phyloP scores from a whole-genome alignment of 2,329 filamentous ascomycete genomes.

The Aspergillus sp. region DNA sequence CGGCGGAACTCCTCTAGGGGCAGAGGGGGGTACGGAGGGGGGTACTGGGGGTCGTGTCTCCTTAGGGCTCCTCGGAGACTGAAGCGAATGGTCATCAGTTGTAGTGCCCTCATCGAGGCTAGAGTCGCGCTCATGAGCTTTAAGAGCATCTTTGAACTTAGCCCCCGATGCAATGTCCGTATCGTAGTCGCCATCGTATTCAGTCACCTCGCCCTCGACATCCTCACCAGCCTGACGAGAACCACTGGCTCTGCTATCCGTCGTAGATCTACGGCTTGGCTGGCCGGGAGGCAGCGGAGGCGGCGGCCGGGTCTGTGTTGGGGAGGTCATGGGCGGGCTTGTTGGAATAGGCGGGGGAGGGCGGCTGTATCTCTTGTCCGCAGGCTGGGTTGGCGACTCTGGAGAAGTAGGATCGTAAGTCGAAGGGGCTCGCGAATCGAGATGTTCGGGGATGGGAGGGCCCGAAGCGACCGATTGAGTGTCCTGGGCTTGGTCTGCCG shows the following conservation, averaged over 20 bases:
- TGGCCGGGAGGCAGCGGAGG: slow-evolving; percentile 52
- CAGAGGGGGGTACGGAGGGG: slow-evolving; percentile 45
- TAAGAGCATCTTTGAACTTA: slow-evolving; percentile 89
- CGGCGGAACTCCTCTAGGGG: slow-evolving; percentile 54
- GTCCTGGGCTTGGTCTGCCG: slow-evolving; percentile 31
- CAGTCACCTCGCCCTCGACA: slow-evolving; percentile 71
- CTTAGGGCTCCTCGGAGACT: slow-evolving; percentile 36
- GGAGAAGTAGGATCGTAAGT: slow-evolving; percentile 37
- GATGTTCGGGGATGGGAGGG: slow-evolving; percentile 32
- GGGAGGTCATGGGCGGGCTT: slow-evolving; percentile 31
- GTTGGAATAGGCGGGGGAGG: slow-evolving; percentile 32
- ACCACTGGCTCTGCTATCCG: slow-evolving; percentile 40
- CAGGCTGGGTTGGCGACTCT: slow-evolving; percentile 19
- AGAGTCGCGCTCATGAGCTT: slow-evolving; percentile 66
- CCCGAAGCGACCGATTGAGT: slow-evolving; percentile 41
- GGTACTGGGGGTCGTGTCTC: slow-evolving; percentile 39
- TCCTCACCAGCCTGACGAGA: slow-evolving; percentile 45
- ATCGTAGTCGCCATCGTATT: slow-evolving; percentile 96
- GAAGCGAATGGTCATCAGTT: slow-evolving; percentile 45
- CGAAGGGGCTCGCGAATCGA: slow-evolving; percentile 30
- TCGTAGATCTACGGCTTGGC: slow-evolving; percentile 50
- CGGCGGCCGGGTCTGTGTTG: slow-evolving; percentile 52
- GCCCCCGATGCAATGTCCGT: slow-evolving; percentile 91
- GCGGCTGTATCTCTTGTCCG: slow-evolving; percentile 36
- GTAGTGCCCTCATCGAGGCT: slow-evolving; percentile 61